Base-by-base conservation (phyloP, 495 filamentous ascomycete species). In the Stereocaulon alpinum region DNA sequence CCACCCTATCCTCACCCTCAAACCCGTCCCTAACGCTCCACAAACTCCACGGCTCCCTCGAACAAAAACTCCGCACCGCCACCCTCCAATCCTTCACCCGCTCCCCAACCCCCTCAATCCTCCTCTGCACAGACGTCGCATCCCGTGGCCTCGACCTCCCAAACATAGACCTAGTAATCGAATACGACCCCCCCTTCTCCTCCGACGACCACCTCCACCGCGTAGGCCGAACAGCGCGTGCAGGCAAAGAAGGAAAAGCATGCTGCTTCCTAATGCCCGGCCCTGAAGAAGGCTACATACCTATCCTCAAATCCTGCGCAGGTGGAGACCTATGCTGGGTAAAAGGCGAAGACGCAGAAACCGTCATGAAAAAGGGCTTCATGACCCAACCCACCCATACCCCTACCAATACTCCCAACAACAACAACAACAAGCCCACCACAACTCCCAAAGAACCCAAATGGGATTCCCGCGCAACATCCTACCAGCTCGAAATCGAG, bases 121-220 rank as follows among this genome's bases (percentile, higher is more conserved):
- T 98, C 56, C 79, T 98, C 66, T 95, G 89, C 67, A 97, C 93
- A 6, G 93, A 97, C 65, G 92, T 98, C 45, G 88, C 92, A 20
- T 91, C 93, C 20, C 88, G 93, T 56, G 93, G 93, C 67, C 81
- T 97, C 34, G 93, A 98, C 73, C 77, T 98, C 4, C 91, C 92
- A 1, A 91, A 95, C 47, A 86, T 97, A 42, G 93, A 98, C 65
- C 78, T 95, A 18, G 87, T 96, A 34, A 80, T 97, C 59, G 92
- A 98, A 68, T 96, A 93, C 69, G 93, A 96, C 67, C 91, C 93
- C 0, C 86, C 93, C 5, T 96, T 96, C 73, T 87, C 85, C 65
- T 80, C 86, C 3, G 85, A 91, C 54, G 93, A 98, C 63, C 93
- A 98, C 69, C 76, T 95, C 3, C 93, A 98, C 67, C 86, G 93